phyloP scores from a whole-genome alignment of 1,284 basidiomycete genomes.

The Moniliophthora roreri region DNA sequence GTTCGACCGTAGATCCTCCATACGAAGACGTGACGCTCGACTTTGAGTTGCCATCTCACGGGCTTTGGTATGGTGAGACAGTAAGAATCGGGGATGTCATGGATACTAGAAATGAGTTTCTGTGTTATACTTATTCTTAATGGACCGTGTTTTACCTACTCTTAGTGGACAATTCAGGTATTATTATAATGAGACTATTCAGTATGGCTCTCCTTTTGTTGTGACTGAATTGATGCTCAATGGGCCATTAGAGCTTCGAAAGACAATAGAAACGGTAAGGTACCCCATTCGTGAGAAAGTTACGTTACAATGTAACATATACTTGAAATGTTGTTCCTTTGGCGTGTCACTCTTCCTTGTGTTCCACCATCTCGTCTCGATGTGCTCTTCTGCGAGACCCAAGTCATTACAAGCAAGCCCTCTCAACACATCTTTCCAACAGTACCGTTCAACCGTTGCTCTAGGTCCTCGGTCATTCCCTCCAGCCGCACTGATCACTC shows the following conservation, averaged over 20 bases:
- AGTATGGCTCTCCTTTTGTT: too few species aligned
- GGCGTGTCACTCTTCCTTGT: too few species aligned
- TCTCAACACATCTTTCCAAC: not conserved
- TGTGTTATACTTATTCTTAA: conserved; percentile 5
- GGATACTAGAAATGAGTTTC: conserved; percentile 19
- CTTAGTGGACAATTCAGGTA: too few species aligned
- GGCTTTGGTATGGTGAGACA: conserved; percentile 15
- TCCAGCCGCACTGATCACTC: conserved; percentile 20
- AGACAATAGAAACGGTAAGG: too few species aligned
- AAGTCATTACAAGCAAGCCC: not conserved
- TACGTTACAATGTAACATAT: too few species aligned
- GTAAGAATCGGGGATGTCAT: conserved; percentile 27
- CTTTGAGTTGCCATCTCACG: conserved; percentile 20
- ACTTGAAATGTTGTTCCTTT: too few species aligned
- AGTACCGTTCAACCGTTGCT: conserved; percentile 1
- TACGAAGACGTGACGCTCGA: conserved; percentile 19
- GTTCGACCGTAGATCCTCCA: not conserved
- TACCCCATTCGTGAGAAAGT: too few species aligned
- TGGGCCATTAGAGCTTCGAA: too few species aligned
- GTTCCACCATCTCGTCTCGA: not conserved
- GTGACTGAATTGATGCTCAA: too few species aligned
- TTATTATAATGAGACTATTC: too few species aligned
- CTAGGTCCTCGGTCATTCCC: conserved; percentile 7
- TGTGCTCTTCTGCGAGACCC: not conserved
- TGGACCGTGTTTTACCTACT: too few species aligned